phyloP scores from a whole-genome alignment of 192 early-diverging fungal genomes.

The Entophlyctis luteolus region DNA sequence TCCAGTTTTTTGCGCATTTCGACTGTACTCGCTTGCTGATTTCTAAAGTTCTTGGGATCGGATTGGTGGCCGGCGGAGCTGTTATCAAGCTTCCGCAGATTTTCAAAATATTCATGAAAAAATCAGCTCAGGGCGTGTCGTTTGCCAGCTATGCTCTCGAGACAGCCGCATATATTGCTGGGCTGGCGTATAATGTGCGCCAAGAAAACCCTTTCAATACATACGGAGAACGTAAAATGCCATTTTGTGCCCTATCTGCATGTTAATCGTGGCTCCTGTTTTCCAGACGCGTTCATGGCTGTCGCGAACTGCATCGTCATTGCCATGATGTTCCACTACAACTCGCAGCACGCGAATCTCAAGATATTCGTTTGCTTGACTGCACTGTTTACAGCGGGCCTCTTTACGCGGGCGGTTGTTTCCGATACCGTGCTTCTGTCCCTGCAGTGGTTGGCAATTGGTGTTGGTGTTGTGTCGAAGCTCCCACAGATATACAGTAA shows the following conservation, averaged over 20 bases:
- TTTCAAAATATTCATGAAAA: conserved; percentile 77
- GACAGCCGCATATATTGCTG: conserved; percentile 71
- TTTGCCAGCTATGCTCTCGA: conserved; percentile 78
- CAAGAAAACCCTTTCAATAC: conserved; percentile 81
- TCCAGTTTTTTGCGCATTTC: conserved; percentile 60
- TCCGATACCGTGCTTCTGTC: background rate
- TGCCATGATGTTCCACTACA: conserved; percentile 44
- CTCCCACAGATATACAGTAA: background rate
- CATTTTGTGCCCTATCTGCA: conserved; percentile 56
- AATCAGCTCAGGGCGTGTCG: conserved; percentile 68
- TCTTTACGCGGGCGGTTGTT: conserved; percentile 18
- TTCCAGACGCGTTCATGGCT: conserved; percentile 68
- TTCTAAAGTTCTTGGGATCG: conserved; percentile 87
- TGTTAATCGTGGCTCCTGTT: conserved; percentile 56
- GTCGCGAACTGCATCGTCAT: conserved; percentile 77
- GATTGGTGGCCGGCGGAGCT: conserved; percentile 90
- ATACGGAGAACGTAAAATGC: conserved; percentile 40
- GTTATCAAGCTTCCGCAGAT: conserved; percentile 97
- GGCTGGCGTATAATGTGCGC: conserved; percentile 82
- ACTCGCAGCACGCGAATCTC: conserved; percentile 26
- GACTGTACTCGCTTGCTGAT: conserved; percentile 82
- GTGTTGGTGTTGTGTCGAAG: background rate
- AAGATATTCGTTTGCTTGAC: conserved; percentile 28
- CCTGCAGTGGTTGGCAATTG: background rate
- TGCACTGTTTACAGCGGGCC: conserved; percentile 44